Evolutionary conservation across 108 stramenopile species (phyloP).

Genomic region (Skeletonema grethae): DNA sequence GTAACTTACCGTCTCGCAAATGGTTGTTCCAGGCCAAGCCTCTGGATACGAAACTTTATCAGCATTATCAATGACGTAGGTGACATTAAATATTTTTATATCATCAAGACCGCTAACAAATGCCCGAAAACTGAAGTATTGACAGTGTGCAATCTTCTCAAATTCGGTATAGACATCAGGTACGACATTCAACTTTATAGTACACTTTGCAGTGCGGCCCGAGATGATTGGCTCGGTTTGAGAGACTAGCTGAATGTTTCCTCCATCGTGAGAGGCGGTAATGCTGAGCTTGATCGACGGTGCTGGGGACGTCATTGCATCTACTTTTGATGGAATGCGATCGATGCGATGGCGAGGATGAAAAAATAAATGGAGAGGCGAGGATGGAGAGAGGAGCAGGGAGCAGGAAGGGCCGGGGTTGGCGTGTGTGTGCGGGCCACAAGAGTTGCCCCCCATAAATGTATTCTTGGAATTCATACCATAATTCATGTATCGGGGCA

Average conservation of each 20-base stretch:
- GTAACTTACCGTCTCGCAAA: slow-evolving; percentile 50
- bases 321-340: too few species aligned
- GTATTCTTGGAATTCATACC: too few species aligned
- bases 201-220: slow-evolving; percentile 44
- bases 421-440: too few species aligned
- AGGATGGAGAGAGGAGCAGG: too few species aligned
- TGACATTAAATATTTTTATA: slow-evolving; percentile 44
- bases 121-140: slow-evolving; percentile 77
- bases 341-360: too few species aligned
- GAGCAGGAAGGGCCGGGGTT: too few species aligned
- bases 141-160: slow-evolving; percentile 70
- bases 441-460: too few species aligned
- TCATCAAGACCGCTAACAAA: slow-evolving; percentile 32
- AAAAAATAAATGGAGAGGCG: too few species aligned
- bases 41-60: slow-evolving; percentile 59
- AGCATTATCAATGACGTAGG: slow-evolving; percentile 75
- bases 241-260: slow-evolving; percentile 65
- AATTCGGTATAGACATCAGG: slow-evolving; percentile 72
- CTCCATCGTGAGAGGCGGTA: slow-evolving; percentile 79
- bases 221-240: slow-evolving; percentile 31
- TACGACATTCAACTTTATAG: slow-evolving; percentile 31
- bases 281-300: slow-evolving; percentile 48
- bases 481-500: too few species aligned
- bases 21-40: slow-evolving; percentile 74
- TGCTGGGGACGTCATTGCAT: not conserved